Conservation (phyloP, 257 asterid genomes). For the Jacaranda copaia region DNA sequence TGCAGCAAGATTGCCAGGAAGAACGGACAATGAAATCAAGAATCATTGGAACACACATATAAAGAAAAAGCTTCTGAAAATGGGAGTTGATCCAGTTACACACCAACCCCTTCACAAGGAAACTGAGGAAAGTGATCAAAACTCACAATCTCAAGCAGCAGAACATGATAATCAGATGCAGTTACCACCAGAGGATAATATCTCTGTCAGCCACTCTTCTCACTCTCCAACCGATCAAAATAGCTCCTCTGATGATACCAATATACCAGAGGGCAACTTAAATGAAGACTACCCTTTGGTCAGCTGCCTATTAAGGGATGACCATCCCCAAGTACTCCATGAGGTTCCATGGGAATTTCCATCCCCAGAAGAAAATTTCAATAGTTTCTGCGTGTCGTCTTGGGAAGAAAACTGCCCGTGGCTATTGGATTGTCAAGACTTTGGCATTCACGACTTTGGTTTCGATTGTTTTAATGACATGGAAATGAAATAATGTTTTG, state of each 20-base stretch:
- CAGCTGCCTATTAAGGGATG: constrained; percentile 56
- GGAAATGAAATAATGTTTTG: constrained; percentile 43
- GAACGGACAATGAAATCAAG: constrained; percentile 94
- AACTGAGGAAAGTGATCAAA: constrained; percentile 37
- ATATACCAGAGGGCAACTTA: constrained; percentile 28
- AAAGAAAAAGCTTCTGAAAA: constrained; percentile 84
- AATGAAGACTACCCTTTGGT: constrained; percentile 63
- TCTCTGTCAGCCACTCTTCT: background rate
- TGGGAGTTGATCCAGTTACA: constrained; percentile 93
- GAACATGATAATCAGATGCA: constrained; percentile 27
- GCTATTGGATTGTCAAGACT: constrained; percentile 81
- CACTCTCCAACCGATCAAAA: constrained; percentile 55
- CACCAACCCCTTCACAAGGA: constrained; percentile 69
- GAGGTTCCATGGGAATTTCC: constrained; percentile 59
- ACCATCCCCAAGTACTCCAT: constrained; percentile 29
- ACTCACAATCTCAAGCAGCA: constrained; percentile 26
- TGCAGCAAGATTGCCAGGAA: constrained; percentile 90
- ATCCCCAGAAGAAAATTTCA: constrained; percentile 12
- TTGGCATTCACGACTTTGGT: constrained; percentile 81
- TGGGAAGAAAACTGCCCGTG: constrained; percentile 67
- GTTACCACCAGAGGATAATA: background rate
- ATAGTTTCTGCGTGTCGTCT: constrained; percentile 33
- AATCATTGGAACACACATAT: constrained; percentile 98
- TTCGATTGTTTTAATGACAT: constrained; percentile 46
- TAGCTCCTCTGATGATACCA: constrained; percentile 64